phyloP scores from a whole-genome alignment of 257 asterid genomes.

The Galeopsis tetrahit region DNA sequence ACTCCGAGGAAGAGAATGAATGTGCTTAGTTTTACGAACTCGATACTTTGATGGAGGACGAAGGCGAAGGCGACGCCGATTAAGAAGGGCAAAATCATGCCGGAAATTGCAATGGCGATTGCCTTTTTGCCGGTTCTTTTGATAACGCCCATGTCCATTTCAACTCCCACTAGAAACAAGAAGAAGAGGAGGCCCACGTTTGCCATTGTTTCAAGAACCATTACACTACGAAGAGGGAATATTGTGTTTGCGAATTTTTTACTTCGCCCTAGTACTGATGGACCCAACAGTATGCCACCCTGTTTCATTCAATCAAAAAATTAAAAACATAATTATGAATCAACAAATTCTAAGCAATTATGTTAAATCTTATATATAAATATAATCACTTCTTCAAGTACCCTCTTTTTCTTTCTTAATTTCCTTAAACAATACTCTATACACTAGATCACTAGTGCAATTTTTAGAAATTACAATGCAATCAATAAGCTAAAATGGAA shows the following conservation, averaged over 20 bases:
- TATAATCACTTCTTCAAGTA: too few species aligned
- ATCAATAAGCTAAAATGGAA: too few species aligned
- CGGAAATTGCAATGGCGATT: slow-evolving; percentile 60
- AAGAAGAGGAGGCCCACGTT: slow-evolving; percentile 90
- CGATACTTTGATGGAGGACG: slow-evolving; percentile 50
- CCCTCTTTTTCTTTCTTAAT: too few species aligned
- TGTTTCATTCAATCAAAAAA: slow-evolving; percentile 25
- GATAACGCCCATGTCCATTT: slow-evolving; percentile 88
- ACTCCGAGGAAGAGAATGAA: slow-evolving; percentile 92
- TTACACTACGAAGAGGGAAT: slow-evolving; percentile 88
- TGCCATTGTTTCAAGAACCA: slow-evolving; percentile 98
- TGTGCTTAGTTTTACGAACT: slow-evolving; percentile 60
- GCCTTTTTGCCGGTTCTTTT: slow-evolving; percentile 71
- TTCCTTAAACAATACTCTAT: too few species aligned
- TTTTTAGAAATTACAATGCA: too few species aligned
- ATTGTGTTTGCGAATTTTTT: slow-evolving; percentile 49
- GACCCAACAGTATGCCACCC: slow-evolving; percentile 95
- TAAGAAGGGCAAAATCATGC: slow-evolving; percentile 81
- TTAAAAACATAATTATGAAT: too few species aligned
- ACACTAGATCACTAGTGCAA: too few species aligned
- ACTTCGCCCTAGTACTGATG: slow-evolving; percentile 78
- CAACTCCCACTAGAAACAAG: slow-evolving; percentile 88
- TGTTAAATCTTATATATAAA: too few species aligned
- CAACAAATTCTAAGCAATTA: too few species aligned
- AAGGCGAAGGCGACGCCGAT: slow-evolving; percentile 74